Percentiles rank a stretch among this genome's conserved stretches.
Conservation (phyloP, 176 grass and related monocot genomes). For the Zea mays region DNA sequence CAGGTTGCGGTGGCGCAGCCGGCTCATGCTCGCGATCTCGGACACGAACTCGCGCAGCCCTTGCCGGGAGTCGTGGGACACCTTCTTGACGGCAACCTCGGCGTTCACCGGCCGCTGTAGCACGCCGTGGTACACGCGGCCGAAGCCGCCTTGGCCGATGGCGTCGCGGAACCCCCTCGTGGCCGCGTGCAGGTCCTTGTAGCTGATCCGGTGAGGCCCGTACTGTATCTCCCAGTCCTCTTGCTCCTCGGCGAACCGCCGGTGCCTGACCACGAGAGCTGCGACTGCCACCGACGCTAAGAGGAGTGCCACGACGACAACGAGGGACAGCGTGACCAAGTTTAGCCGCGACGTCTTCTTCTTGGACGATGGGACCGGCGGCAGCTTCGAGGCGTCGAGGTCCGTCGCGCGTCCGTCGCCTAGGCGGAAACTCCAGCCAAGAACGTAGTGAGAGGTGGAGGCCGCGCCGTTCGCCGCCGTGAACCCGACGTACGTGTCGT, state of each 20-base stretch:
- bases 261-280: background rate
- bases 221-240: slow-evolving; percentile 69
- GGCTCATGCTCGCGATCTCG: slow-evolving; percentile 75
- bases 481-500: slow-evolving; percentile 60
- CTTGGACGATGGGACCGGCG: background rate
- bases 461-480: slow-evolving; percentile 52
- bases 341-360: background rate
- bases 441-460: slow-evolving; percentile 49
- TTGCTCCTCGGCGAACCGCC: slow-evolving; percentile 48
- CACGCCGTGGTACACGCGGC: slow-evolving; percentile 62
- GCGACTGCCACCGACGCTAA: background rate
- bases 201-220: slow-evolving; percentile 64
- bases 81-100: slow-evolving; percentile 75
- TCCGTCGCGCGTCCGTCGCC: slow-evolving; percentile 30
- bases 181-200: slow-evolving; percentile 57
- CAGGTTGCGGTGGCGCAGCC: slow-evolving; percentile 72
- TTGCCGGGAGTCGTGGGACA: slow-evolving; percentile 66
- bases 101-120: slow-evolving; percentile 19
- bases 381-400: slow-evolving; percentile 10
- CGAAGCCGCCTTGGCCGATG: slow-evolving; percentile 67
- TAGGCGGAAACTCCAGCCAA: slow-evolving; percentile 65
- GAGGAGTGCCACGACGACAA: slow-evolving; percentile 1
- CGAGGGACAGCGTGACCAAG: background rate
- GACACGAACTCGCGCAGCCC: slow-evolving; percentile 73
- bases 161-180: slow-evolving; percentile 63